Percentiles rank a stretch among this genome's conserved stretches.
Evolutionary conservation across 495 filamentous ascomycete species (phyloP).

Genomic region (Tuber calosporum): DNA sequence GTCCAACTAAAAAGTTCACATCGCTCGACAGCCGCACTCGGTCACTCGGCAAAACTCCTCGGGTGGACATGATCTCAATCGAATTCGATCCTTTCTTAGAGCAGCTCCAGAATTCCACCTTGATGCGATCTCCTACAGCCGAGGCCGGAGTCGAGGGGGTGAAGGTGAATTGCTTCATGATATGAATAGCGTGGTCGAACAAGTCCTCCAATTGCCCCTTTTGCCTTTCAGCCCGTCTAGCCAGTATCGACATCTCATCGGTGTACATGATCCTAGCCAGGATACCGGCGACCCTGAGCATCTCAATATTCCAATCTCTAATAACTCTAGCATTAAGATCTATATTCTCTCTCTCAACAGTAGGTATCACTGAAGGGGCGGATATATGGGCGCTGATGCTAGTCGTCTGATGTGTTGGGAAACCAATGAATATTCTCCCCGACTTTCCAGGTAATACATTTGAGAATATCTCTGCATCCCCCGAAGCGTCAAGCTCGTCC

Average conservation of each 20-base stretch:
- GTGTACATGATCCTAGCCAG: conserved; percentile 79
- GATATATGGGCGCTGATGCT: conserved; percentile 92
- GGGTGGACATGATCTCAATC: conserved; percentile 80
- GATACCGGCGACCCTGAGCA: conserved; percentile 84
- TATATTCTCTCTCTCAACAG: conserved; percentile 94
- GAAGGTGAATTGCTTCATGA: conserved; percentile 74
- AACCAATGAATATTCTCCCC: conserved; percentile 92
- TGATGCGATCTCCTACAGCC: conserved; percentile 70
- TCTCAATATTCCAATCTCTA: conserved; percentile 90
- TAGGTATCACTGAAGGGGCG: conserved; percentile 95
- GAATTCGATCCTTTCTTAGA: conserved; percentile 57
- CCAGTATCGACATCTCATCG: conserved; percentile 73
- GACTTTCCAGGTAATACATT: conserved; percentile 84
- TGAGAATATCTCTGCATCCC: conserved; percentile 70
- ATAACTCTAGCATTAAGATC: conserved; percentile 94
- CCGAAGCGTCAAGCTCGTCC: conserved; percentile 66
- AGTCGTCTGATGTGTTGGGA: conserved; percentile 94
- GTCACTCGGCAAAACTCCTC: conserved; percentile 70
- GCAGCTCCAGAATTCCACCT: conserved; percentile 91
- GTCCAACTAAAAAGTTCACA: conserved; percentile 79
- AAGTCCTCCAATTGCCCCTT: conserved; percentile 57
- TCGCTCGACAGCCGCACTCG: conserved; percentile 72
- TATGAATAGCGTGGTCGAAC: conserved; percentile 70
- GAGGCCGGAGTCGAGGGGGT: conserved; percentile 79
- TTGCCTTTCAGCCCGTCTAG: conserved; percentile 49